Evolutionary conservation across 106 monocot genomes (phyloP), one percentile per base, ranked within the genome.

Genomic region (Allium cepa): DNA sequence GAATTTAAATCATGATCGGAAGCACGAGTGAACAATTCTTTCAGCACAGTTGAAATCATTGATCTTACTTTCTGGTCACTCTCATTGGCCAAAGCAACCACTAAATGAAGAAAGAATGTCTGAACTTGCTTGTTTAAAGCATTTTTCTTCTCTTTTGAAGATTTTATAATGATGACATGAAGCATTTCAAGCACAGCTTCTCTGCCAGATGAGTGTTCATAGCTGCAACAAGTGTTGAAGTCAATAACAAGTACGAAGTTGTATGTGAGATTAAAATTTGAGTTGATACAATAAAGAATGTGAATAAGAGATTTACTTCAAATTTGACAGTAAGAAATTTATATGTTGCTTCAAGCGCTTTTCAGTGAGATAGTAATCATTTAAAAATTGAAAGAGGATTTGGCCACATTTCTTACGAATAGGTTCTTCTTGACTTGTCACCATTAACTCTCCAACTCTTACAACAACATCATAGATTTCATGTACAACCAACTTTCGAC

Each of bases 181-280:
- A 97, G 76, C 92, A 97, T 92, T 67, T 97, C 92, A 75, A 97
- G 87, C 68, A 89, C 97, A 63, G 92, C 76, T 89, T 89, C 92
- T 80, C 89, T 86, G 68, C 97, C 97, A 28, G 92, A 90, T 14
- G 92, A 50, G 81, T 97, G 97, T 74, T 89, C 92, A 82, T 97
- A 97, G 48, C 92, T 92, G 84, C 50, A 81, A 69, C 56, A 58
- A 66, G 46, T 56, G 16, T 36, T 36, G 36, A 36, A 36, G 36
- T 36, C 36, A 36, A 36, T 36, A 36, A 36, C 36, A 36, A 36
- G 36, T 36, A 36, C 5, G 36, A 36, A 22, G 22, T 22, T 22
- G 22, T 36, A 36, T 36, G 1, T 36, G 36, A 36, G 36, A 4
- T 36, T 36, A 36, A 36, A 36, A 36, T 36, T 36, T 36, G 36